Evolutionary conservation across 768 basidiomycete genomes (phyloP), one percentile per base, ranked within the genome.

Genomic region (Leucosporidium yakuticum): DNA sequence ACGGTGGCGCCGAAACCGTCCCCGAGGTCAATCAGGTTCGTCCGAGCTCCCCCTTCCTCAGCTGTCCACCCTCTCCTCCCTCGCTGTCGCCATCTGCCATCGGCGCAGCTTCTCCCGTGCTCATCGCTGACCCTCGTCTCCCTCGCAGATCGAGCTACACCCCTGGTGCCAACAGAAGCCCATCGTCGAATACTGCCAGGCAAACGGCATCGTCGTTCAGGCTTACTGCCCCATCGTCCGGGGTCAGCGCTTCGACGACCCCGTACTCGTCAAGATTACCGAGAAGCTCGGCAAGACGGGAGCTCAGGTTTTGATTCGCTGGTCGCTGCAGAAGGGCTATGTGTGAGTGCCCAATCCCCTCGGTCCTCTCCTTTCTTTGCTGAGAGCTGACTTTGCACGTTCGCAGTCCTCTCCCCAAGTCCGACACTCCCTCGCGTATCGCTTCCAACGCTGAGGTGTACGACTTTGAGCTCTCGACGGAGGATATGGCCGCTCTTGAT

Each of bases 151-250:
- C 56, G 80, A 81, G 65, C 71, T 81, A 25, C 81, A 89, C 77
- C 88, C 87, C 3, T 90, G 87, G 77, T 86, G 86, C 84, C 83
- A 84, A 55, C 82, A 85, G 54, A 80, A 79, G 29, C 83, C 85
- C 39, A 84, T 88, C 55, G 86, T 88, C 32, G 79, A 81, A 6
- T 84, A 83, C 73, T 87, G 85, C 77, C 80, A 80, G 62, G 76
- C 83, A 68, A 80, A 84, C 71, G 82, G 80, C 23, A 87, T 91
- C 65, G 76, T 83, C 15, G 80, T 89, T 15, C 84, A 88, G 81
- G 88, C 89, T 0, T 90, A 91, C 75, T 86, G 87, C 76, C 89
- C 91, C 4, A 82, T 93, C 69, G 75, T 90, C 47, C 83, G 86
- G 15, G 77, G 71, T 1, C 76, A 83, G 34, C 69, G 70, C 47